phyloP scores from a whole-genome alignment of 768 basidiomycete species.

The Roridomyces roridus region DNA sequence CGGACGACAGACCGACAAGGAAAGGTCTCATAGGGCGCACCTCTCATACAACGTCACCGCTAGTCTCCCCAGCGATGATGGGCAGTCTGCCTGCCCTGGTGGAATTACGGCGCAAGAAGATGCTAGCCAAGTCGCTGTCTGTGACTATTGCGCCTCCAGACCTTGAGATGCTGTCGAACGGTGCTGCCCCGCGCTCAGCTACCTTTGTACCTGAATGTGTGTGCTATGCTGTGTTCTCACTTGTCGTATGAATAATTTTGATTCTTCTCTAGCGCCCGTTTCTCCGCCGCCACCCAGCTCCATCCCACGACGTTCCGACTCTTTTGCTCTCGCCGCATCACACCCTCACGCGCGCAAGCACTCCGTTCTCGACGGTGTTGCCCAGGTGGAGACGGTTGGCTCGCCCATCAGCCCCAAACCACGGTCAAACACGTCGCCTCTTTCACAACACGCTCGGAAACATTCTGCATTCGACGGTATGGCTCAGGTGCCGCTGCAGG shows the following conservation, averaged over 20 bases:
- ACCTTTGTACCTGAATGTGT: conserved; percentile 12
- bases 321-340: conserved; percentile 56
- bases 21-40: conserved; percentile 64
- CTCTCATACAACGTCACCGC: conserved; percentile 3
- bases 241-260: conserved; percentile 14
- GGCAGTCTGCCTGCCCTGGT: conserved; percentile 53
- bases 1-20: conserved; percentile 40
- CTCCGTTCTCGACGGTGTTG: conserved; percentile 61
- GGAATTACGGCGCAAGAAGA: conserved; percentile 59
- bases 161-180: conserved; percentile 34
- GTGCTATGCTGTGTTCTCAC: conserved; percentile 19
- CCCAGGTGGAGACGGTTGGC: too few relatives aligned
- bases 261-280: conserved; percentile 19
- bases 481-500: conserved; percentile 36
- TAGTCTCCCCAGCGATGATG: conserved; percentile 29
- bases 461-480: conserved; percentile 63
- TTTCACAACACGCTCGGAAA: conserved; percentile 73
- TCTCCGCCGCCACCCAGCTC: conserved; percentile 7
- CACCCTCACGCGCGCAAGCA: conserved; percentile 84
- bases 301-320: conserved; percentile 39
- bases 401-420: too few relatives aligned
- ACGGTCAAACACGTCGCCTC: conserved; percentile 46
- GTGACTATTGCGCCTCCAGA: conserved; percentile 65
- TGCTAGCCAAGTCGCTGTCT: conserved; percentile 69
- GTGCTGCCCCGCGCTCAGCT: conserved; percentile 7